These are phyloP conservation scores for Marsdenia floribunda DNA, from an alignment of 257 asterid genomes.

Conservation along the genomic window DNA sequence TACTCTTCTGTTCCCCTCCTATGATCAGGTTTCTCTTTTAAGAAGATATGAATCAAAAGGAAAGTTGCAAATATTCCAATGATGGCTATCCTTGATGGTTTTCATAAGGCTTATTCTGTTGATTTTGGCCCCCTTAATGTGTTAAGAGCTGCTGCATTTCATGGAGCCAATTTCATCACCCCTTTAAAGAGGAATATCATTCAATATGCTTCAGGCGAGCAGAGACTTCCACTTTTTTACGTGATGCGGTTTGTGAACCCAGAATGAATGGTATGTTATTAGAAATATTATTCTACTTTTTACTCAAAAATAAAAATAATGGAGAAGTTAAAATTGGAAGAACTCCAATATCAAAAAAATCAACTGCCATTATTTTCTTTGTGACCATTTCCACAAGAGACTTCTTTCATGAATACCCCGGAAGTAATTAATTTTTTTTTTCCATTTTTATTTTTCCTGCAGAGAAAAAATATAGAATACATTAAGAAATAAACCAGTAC, in stretches of 20 bases:
- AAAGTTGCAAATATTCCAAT: conserved; percentile 65
- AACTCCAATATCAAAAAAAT: neutral
- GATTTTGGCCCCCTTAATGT: conserved; percentile 79
- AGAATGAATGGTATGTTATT: neutral
- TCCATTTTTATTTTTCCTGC: no score
- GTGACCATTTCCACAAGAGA: neutral
- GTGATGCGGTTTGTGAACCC: conserved; percentile 18
- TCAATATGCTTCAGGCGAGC: conserved; percentile 80
- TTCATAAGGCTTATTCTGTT: conserved; percentile 87
- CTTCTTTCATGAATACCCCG: neutral
- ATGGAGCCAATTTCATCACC: conserved; percentile 67
- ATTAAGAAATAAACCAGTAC: no score
- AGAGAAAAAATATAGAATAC: no score
- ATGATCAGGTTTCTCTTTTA: conserved; percentile 57
- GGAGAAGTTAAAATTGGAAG: neutral
- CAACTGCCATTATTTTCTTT: neutral
- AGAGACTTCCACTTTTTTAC: conserved; percentile 60
- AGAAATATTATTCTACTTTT: neutral
- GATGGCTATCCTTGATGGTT: conserved; percentile 90
- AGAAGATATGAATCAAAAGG: conserved; percentile 73
- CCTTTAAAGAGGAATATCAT: conserved; percentile 75
- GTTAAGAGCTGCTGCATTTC: conserved; percentile 83
- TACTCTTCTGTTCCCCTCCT: neutral
- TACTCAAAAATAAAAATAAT: neutral
- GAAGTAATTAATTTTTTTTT: no score